These are phyloP conservation scores for Solanum paucissectum DNA, from an alignment of 257 asterid species.

Conservation along the genomic window DNA sequence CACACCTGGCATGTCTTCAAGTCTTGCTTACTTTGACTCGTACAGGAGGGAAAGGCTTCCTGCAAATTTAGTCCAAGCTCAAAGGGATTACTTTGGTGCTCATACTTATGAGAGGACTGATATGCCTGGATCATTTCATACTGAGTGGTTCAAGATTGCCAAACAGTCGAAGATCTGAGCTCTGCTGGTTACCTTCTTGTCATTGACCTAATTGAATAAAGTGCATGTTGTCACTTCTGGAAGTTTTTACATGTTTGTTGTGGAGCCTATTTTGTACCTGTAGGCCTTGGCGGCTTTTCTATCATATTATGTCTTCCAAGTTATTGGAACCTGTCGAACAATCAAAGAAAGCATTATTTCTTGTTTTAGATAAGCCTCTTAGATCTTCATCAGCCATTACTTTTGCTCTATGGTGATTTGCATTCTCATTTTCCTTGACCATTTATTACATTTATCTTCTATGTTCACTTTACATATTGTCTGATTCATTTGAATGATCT, in stretches of 20 bases:
- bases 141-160: constrained; percentile 95
- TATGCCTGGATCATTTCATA: constrained; percentile 66
- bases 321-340: neutral
- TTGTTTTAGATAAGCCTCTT: neutral
- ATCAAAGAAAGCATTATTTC: neutral
- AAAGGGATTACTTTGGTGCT: constrained; percentile 94
- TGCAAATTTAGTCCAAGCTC: constrained; percentile 93
- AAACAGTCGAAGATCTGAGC: constrained; percentile 35
- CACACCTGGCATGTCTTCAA: constrained; percentile 94
- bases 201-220: neutral
- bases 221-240: neutral
- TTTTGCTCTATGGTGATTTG: neutral
- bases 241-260: neutral
- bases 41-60: constrained; percentile 83
- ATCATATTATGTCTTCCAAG: neutral
- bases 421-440: neutral
- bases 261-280: neutral
- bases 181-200: neutral
- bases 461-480: neutral
- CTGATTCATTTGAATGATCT: neutral
- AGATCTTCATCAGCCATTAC: neutral
- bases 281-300: neutral
- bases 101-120: constrained; percentile 88
- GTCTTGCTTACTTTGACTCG: constrained; percentile 87
- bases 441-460: neutral